A percentile compares a stretch with the other conserved stretches of the same genome.
Conservation (phyloP, 345 rosid genomes). For the Mercurialis annua region DNA sequence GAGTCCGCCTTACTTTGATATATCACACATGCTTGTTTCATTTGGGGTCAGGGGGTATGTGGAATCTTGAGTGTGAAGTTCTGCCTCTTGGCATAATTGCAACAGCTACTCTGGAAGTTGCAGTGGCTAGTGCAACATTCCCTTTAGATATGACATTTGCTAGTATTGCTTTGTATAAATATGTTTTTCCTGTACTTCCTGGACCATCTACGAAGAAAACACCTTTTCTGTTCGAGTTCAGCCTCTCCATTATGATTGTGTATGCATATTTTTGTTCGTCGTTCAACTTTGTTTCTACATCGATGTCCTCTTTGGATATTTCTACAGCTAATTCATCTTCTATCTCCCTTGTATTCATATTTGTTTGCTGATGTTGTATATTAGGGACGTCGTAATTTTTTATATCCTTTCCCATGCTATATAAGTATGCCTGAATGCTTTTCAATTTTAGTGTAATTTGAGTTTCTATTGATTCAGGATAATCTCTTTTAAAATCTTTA, state of each 20-base stretch:
- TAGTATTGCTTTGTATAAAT: too few relatives aligned
- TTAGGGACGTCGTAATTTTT: too few relatives aligned
- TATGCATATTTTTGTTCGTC: background rate
- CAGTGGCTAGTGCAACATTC: background rate
- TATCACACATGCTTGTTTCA: too few relatives aligned
- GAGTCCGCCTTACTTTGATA: background rate
- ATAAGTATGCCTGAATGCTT: too few relatives aligned
- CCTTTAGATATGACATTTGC: background rate
- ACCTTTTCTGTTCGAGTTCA: background rate
- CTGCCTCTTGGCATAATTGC: background rate
- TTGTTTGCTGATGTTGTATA: too few relatives aligned
- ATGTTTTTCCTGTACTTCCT: background rate
- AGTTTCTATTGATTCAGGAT: too few relatives aligned
- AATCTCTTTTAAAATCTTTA: too few relatives aligned
- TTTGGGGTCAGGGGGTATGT: background rate
- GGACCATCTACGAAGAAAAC: conserved; percentile 4
- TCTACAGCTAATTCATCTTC: background rate
- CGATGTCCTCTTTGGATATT: background rate
- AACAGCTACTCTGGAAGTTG: background rate
- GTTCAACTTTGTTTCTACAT: too few relatives aligned
- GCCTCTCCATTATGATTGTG: background rate
- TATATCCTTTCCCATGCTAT: too few relatives aligned
- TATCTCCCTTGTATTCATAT: too few relatives aligned
- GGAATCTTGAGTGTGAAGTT: background rate
- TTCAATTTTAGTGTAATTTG: too few relatives aligned